Evolutionary conservation across 2,329 filamentous ascomycete genomes (phyloP), one percentile per base, ranked within the genome.

Genomic region (Elsinoe necatrix): DNA sequence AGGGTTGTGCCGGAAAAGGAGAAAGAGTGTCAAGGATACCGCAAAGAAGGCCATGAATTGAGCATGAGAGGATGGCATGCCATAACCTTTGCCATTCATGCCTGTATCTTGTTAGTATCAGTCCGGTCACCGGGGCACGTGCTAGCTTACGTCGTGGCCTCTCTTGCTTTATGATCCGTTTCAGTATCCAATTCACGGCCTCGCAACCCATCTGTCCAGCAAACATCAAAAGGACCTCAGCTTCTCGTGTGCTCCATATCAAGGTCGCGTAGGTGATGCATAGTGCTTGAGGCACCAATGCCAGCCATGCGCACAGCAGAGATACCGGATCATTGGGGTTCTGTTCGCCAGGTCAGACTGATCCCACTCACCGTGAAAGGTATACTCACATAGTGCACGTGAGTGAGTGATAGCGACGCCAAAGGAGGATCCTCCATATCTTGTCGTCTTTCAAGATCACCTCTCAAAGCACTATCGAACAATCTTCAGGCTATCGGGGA

Each of bases 11-110:
- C 92, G 82, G 59, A 91, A 75, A 45, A 95, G 79, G 43, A 98
- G 79, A 75, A 97, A 97, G 18, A 98, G 77, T 21, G 82, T 78
- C 59, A 97, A 74, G 60, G 87, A 93, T 57, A 95, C 75, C 58
- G 89, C 86, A 80, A 95, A 97, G 76, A 89, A 98, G 57, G 86
- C 81, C 60, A 92, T 87, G 69, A 96, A 98, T 74, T 98, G 93
- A 7, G 93, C 87, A 73, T 98, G 93, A 35, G 91, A 96, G 6
- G 82, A 85, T 9, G 93, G 93, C 95, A 98, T 98, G 64, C 93
- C 95, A 68, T 98, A 98, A 61, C 93, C 93, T 71, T 95, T 95
- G 57, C 89, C 82, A 67, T 91, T 84, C 76, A 85, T 82, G 71
- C 81, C 81, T 84, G 62, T 21, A 51, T 16, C 20, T 12, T 37